Evolutionary conservation across 2,329 filamentous ascomycete species (phyloP).

Genomic region (Paracoccidioides lutzii): DNA sequence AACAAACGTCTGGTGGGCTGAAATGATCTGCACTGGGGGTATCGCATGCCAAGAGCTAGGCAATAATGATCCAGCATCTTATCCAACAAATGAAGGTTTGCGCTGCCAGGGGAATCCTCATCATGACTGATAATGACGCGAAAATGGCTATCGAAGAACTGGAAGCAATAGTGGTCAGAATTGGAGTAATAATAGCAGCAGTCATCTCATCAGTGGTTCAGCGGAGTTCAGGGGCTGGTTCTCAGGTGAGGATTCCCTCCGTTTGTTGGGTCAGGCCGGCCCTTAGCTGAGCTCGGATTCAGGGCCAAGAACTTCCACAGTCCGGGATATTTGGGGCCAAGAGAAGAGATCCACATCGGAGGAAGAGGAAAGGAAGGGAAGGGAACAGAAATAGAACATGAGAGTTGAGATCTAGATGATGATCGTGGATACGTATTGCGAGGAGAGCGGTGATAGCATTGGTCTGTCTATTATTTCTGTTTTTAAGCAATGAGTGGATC

Average conservation of each 20-base stretch:
- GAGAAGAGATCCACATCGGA: neutral
- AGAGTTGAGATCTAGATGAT: no score
- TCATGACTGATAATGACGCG: neutral
- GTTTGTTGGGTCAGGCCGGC: neutral
- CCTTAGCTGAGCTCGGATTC: neutral
- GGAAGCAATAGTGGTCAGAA: neutral
- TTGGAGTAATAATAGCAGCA: neutral
- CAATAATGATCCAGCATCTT: neutral
- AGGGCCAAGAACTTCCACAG: slow-evolving; percentile 1
- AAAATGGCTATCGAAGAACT: neutral
- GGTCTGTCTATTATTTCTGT: neutral
- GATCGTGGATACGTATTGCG: no score
- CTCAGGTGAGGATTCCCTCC: neutral
- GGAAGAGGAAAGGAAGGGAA: neutral
- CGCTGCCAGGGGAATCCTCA: no score
- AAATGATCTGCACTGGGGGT: neutral
- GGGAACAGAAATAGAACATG: neutral
- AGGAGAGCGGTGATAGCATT: neutral
- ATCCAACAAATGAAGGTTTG: neutral
- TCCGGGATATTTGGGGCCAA: neutral
- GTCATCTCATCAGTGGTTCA: neutral
- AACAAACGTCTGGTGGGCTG: neutral
- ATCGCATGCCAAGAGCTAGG: slow-evolving; percentile 1
- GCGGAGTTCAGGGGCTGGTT: neutral
- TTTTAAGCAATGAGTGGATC: neutral